phyloP scores from a whole-genome alignment of 495 filamentous ascomycete species.

The Sabuloglossum arenarium region DNA sequence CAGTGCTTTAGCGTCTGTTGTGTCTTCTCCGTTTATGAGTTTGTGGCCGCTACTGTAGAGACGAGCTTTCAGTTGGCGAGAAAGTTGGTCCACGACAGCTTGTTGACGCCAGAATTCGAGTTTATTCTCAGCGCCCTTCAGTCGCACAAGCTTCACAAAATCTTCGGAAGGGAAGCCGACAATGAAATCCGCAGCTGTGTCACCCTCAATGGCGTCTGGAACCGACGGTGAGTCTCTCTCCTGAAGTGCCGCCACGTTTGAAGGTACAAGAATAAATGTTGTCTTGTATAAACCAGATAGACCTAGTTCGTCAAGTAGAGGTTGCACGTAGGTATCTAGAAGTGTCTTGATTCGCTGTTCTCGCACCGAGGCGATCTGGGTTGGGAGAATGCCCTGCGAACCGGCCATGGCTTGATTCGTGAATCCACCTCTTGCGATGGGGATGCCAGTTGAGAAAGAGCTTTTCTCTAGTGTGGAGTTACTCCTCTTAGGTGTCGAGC shows the following conservation, averaged over 20 bases:
- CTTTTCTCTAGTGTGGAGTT: neutral
- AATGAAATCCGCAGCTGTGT: slow-evolving; percentile 8
- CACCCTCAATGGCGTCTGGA: neutral
- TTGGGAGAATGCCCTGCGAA: neutral
- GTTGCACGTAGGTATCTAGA: slow-evolving; percentile 11
- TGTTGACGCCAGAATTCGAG: slow-evolving; percentile 14
- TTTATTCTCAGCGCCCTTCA: slow-evolving; percentile 11
- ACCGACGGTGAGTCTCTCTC: slow-evolving; percentile 3
- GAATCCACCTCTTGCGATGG: neutral
- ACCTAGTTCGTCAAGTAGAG: slow-evolving; percentile 10
- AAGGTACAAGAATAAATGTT: slow-evolving; percentile 15
- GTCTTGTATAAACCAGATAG: slow-evolving; percentile 10
- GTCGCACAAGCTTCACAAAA: slow-evolving; percentile 11
- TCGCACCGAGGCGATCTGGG: slow-evolving; percentile 7
- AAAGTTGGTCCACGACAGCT: slow-evolving; percentile 10
- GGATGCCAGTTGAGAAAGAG: neutral
- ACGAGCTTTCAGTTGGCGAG: slow-evolving; percentile 4
- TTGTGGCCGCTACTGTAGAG: slow-evolving; percentile 7
- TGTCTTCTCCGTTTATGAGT: slow-evolving; percentile 1
- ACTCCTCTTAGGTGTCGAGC: neutral
- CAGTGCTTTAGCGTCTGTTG: neutral
- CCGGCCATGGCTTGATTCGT: neutral
- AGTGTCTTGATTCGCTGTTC: slow-evolving; percentile 9
- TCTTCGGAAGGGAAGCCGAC: slow-evolving; percentile 12
- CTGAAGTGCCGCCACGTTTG: neutral